Base-by-base conservation (phyloP, 257 asterid species). In the Fraxinus quadrangulata region DNA sequence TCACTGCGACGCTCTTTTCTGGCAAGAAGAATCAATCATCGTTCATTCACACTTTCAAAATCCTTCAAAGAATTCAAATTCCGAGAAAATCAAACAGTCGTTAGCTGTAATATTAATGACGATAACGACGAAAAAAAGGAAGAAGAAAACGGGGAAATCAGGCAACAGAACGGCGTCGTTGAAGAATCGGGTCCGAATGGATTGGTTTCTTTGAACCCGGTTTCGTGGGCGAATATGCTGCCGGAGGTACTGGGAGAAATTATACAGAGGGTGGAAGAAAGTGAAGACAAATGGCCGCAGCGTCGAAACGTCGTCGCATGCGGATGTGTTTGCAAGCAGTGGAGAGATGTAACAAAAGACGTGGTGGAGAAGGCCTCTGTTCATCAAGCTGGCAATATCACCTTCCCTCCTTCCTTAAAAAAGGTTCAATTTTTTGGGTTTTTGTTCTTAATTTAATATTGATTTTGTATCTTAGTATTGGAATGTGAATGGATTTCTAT, bases 251-350 rank as follows among this genome's bases (percentile, higher is more conserved):
- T 95, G 49, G 92, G 86, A 10, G 97, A 92, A 59, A 95, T 95
- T 9, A 90, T 95, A 34, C 82, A 76, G 82, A 77, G 97, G 65
- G 96, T 95, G 71, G 99, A 95, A 72, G 89, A 90, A 49, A 84
- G 85, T 63, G 98, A 86, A 72, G 95, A 89, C 21, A 73, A 77
- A 59, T 95, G 99, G 98, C 99, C 99, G 71, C 89, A 83, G 75
- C 93, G 99, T 23, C 89, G 73, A 80, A 90, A 85, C 88, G 97
- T 94, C 78, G 99, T 94, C 84, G 90, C 88, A 0, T 91, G 90
- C 75, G 99, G 94, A 65, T 91, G 99, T 83, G 98, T 94, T 73
- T 94, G 99, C 81, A 88, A 87, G 88, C 89, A 90, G 59, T 94
- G 99, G 99, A 90, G 99, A 71, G 93, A 84, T 74, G 91, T 90